Conservation (phyloP, 176 grass and related monocot species). For the Aegilops umbellulata region DNA sequence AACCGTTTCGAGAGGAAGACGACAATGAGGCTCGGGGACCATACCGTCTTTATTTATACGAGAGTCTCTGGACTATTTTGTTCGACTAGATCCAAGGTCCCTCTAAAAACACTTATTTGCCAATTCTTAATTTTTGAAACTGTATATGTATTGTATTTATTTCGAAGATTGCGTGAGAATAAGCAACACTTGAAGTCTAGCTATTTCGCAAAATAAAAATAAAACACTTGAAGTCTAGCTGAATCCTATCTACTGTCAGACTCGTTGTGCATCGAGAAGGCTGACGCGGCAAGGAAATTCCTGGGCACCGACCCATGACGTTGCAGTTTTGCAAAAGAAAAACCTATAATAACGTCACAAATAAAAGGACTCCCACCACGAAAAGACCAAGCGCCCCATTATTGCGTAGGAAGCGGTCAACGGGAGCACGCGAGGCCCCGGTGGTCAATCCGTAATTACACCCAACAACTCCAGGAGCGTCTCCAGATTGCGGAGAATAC, state of each 20-base stretch:
- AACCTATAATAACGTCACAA: background rate
- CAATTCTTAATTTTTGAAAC: no score
- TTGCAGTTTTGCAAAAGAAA: no score
- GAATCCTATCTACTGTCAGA: no score
- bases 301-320: background rate
- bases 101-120: no score
- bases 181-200: no score
- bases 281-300: background rate
- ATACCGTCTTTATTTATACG: no score
- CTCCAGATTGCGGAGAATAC: background rate
- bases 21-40: no score
- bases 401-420: constrained; percentile 5
- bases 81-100: no score
- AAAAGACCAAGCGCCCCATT: constrained; percentile 16
- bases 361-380: background rate
- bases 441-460: constrained; percentile 36
- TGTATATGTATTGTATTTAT: background rate
- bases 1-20: no score
- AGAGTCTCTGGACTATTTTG: no score
- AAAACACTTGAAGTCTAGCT: no score
- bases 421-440: background rate
- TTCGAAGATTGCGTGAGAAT: background rate
- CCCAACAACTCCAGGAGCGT: background rate
- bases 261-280: background rate
- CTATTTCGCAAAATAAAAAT: no score